These are phyloP conservation scores for Lentinula raphanica DNA, from an alignment of 768 basidiomycete genomes.

Conservation along the genomic window DNA sequence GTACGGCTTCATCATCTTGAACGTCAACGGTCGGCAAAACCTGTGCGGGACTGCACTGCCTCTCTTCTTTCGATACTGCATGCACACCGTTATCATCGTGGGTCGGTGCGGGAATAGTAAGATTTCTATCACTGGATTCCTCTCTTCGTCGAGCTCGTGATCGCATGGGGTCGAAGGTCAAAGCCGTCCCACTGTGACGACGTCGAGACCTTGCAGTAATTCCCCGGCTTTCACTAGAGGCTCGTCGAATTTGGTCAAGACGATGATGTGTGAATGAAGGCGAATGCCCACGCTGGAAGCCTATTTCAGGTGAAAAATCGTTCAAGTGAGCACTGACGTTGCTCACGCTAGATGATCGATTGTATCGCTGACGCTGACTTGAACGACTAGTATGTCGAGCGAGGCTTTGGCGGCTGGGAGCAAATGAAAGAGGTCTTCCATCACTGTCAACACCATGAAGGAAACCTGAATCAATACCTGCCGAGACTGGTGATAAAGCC, in stretches of 20 bases:
- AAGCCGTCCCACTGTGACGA: no score
- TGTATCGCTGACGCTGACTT: no score
- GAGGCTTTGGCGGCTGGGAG: neutral
- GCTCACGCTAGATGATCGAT: no score
- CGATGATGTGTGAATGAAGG: neutral
- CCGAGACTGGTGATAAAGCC: neutral
- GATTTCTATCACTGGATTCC: neutral
- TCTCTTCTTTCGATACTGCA: neutral
- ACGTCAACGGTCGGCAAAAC: slow-evolving; percentile 2
- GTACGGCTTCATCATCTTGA: neutral
- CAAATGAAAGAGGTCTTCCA: neutral
- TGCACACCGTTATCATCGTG: neutral
- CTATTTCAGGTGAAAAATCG: neutral
- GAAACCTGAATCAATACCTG: neutral
- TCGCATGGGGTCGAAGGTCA: neutral
- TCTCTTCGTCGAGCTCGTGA: neutral
- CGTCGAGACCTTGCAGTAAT: no score
- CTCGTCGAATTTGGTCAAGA: neutral
- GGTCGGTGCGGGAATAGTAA: neutral
- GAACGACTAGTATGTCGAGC: neutral
- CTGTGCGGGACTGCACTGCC: neutral
- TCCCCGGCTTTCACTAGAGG: neutral
- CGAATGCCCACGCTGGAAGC: neutral
- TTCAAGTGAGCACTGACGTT: no score
- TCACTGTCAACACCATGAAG: neutral